Evolutionary conservation across 2,329 filamentous ascomycete species (phyloP).

Genomic region (Fonsecaea multimorphosa): DNA sequence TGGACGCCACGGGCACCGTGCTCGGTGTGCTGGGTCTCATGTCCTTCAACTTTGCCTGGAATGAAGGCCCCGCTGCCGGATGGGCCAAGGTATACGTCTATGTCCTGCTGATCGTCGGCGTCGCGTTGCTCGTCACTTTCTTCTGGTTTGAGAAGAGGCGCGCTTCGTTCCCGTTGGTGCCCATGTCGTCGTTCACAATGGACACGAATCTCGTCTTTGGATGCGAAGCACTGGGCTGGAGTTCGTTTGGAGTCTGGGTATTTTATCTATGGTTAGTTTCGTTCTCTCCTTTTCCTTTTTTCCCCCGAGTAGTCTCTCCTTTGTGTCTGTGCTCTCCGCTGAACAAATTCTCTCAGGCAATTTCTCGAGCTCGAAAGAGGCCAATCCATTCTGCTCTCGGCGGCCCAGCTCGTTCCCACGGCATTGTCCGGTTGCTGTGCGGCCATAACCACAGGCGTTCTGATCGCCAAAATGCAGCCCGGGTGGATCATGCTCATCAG

Average conservation of each 20-base stretch:
- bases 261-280: conserved; percentile 48
- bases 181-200: conserved; percentile 53
- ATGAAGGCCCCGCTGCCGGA: conserved; percentile 57
- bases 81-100: conserved; percentile 58
- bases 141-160: conserved; percentile 55
- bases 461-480: conserved; percentile 27
- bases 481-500: conserved; percentile 34
- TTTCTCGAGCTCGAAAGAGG: conserved; percentile 43
- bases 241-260: conserved; percentile 50
- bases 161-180: conserved; percentile 51
- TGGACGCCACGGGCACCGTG: conserved; percentile 53
- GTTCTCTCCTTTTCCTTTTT: no score
- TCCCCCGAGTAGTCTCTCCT: not conserved
- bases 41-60: conserved; percentile 64
- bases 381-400: conserved; percentile 39
- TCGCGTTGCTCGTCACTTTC: conserved; percentile 54
- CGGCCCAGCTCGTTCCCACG: conserved; percentile 43
- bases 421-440: conserved; percentile 43
- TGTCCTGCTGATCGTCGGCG: conserved; percentile 53
- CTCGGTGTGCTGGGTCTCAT: conserved; percentile 59
- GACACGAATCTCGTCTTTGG: conserved; percentile 38
- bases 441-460: conserved; percentile 38
- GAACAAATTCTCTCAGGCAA: conserved; percentile 20
- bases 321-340: not conserved
- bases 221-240: conserved; percentile 51